Base-by-base conservation (phyloP, 805 yeast genomes). In the Candida tammaniensis region DNA sequence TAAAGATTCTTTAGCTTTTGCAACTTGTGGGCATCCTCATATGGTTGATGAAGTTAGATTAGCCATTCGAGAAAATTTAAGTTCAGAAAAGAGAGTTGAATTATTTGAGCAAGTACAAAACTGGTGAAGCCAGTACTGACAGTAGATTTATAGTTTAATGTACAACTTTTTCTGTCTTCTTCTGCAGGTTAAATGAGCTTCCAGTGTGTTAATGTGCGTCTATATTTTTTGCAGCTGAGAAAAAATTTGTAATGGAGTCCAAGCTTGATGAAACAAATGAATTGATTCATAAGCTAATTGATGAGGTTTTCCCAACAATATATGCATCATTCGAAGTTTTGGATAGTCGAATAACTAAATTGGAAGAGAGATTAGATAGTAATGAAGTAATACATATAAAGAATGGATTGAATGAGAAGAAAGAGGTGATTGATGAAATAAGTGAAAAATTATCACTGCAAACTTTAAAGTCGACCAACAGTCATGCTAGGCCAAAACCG, bases 11-110 rank as follows among this genome's bases (percentile, higher is more conserved):
- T 43, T 68, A 33, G 78, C 72, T 1, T 54, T 74, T 43, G 70
- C 66, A 36, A 61, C 70, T 7, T 74, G 80, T 58, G 76, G 73
- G n/a, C 74, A 71, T 50, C 61, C 65, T 18, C 38, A 55, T 19
- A 59, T 72, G 61, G 68, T 58, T 20, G 67, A 61, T 39, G 57
- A 50, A 7, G 39, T 51, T 31, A 52, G 70, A 46, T 43, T 38
- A 24, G 44, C 56, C 2, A 51, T 62, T 19, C 52, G 46, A 7
- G 37, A 47, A 30, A 56, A 54, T 42, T 48, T 63, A 43, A 41
- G 39, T 15, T 38, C 53, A 8, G 43, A 46, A 33, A 47, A 51
- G 24, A 49, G 67, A 33, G 62, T 63, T 15, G 68, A 63, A 25
- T 57, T 57, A 34, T 56, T 50, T 40, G 70, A 63, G 36, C 57